A percentile compares a stretch with the other conserved stretches of the same genome.
Conservation (phyloP, 2,329 filamentous ascomycete genomes). For the Ophiostoma sp. region DNA sequence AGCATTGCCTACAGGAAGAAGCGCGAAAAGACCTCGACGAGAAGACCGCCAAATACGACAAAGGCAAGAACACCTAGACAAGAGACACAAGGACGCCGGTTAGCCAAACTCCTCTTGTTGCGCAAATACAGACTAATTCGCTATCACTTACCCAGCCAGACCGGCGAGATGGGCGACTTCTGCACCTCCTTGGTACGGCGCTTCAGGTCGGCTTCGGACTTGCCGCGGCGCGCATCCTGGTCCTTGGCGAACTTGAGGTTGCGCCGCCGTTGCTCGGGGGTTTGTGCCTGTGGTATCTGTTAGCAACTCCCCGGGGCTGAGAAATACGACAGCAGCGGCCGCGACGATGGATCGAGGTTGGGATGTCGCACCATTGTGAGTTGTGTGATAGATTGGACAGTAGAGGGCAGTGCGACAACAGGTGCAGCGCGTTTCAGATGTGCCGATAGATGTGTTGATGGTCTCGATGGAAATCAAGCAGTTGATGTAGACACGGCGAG, state of each 20-base stretch:
- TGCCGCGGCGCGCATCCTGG: slow-evolving; percentile 69
- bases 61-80: slow-evolving; percentile 52
- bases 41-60: slow-evolving; percentile 55
- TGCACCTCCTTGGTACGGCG: slow-evolving; percentile 50
- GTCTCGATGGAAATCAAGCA: background rate
- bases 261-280: slow-evolving; percentile 72
- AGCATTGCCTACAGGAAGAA: slow-evolving; percentile 35
- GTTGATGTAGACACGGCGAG: background rate
- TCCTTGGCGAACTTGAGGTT: slow-evolving; percentile 73
- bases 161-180: slow-evolving; percentile 59
- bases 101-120: background rate
- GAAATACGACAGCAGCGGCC: background rate
- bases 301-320: background rate
- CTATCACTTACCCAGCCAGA: slow-evolving; percentile 55
- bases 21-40: slow-evolving; percentile 54
- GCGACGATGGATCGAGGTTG: background rate
- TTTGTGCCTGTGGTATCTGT: slow-evolving; percentile 60
- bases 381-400: background rate
- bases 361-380: slow-evolving; percentile 6
- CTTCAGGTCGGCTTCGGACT: slow-evolving; percentile 61
- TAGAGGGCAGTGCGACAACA: background rate
- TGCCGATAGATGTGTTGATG: background rate
- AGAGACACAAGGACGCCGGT: background rate
- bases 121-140: background rate
- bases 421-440: background rate